Base-by-base conservation (phyloP, 768 basidiomycete species). In the Mycena galericulata region DNA sequence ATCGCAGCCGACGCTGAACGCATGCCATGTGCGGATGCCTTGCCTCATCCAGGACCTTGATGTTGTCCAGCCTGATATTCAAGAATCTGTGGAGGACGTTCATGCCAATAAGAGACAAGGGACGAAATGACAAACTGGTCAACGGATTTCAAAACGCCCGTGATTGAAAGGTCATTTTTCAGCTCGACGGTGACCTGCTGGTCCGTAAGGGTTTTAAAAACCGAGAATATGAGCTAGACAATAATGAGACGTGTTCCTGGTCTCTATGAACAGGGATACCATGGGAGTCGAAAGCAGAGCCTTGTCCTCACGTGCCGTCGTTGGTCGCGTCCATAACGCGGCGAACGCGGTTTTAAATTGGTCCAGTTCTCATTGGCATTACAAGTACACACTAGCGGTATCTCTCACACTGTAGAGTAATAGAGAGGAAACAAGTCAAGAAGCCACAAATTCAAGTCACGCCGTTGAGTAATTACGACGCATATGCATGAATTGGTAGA, bases 171-270 rank as follows among this genome's bases (percentile, higher is more conserved):
- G 80, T 99, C 98, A 82, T 99, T 99, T 84, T 99, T 99, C 76
- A 99, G 90, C 79, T 98, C 96, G 71, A 98, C 97, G 6, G 94
- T 96, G 75, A 99, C 97, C 75, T 92, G 90, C 77, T 99, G 97
- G 81, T 98, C 96, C 12, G 97, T 98, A 34, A 99, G 89, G 11
- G 98, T 99, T 83, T 99, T 99, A 91, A 99, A 99, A 29, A 99
- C 97, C 49, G 97, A 98, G 84, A 95, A 96, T 72, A 95, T 97
- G 74, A 97, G 91, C 96, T 94, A 69, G 36, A 73, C 41, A 43
- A 58, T 27, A 40, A 45, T 73, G 26, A 73, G 74, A 47, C 56
- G 36, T 55, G 47, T 30, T 61, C 41, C 54, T 9, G 62, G 60
- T 24, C 17, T 24, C 2, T 32, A 26, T 1, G 11, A 51, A 53